Conservation (phyloP, 164 flowering plant genomes). For the Chimonanthus salicifolius region DNA sequence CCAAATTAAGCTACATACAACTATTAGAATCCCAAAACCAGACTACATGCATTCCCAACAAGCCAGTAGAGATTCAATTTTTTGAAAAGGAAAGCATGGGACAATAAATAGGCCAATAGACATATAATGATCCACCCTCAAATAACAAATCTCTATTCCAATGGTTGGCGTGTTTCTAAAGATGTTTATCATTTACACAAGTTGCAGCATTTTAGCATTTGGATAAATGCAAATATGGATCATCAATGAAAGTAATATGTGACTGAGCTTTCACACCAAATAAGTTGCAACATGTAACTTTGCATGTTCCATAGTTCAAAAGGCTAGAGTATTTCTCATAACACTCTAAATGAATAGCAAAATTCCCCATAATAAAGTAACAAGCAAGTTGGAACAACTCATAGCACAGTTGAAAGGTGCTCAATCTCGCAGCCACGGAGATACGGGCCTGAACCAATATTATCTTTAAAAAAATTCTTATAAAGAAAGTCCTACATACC, state of each 20-base stretch:
- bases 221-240: too few relatives aligned
- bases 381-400: background rate
- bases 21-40: background rate
- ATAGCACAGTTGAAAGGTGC: background rate
- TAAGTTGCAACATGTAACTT: background rate
- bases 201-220: too few relatives aligned
- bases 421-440: background rate
- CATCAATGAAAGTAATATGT: too few relatives aligned
- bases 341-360: background rate
- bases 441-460: too few relatives aligned
- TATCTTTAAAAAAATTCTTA: background rate
- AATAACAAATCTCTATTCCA: too few relatives aligned
- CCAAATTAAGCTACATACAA: background rate
- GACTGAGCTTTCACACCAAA: too few relatives aligned
- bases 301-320: background rate
- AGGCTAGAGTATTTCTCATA: background rate
- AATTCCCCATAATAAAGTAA: background rate
- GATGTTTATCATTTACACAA: too few relatives aligned
- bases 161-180: too few relatives aligned
- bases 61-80: too few relatives aligned
- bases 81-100: background rate
- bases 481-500: conserved; percentile 36
- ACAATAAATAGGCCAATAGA: background rate
- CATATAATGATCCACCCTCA: background rate
- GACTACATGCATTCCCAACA: background rate